These are phyloP conservation scores for Aspergillus mulundensis DNA, from an alignment of 495 filamentous ascomycete genomes.

Conservation along the genomic window DNA sequence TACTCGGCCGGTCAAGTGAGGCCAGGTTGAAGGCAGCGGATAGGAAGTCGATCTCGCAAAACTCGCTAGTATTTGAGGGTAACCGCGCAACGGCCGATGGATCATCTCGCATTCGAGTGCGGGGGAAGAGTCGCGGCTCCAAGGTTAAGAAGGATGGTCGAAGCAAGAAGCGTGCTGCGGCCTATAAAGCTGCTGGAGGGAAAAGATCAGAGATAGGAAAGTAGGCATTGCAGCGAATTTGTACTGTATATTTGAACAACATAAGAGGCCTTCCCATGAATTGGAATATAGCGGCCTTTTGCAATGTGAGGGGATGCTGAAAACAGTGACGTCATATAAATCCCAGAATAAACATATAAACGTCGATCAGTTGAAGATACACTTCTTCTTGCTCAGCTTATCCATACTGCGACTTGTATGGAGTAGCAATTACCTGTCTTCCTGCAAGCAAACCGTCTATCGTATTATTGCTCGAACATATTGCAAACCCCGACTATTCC, in stretches of 20 bases:
- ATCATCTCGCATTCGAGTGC: constrained; percentile 57
- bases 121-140: constrained; percentile 55
- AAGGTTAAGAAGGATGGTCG: constrained; percentile 50
- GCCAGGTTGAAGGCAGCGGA: constrained; percentile 52
- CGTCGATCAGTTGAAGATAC: neutral
- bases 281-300: neutral
- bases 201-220: constrained; percentile 29
- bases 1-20: constrained; percentile 78
- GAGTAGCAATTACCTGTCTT: neutral
- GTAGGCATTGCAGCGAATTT: neutral
- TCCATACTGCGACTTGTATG: neutral
- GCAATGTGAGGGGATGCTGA: neutral
- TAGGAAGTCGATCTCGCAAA: constrained; percentile 34
- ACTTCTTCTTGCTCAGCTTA: neutral
- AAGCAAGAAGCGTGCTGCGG: constrained; percentile 56
- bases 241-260: neutral
- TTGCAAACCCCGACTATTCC: neutral
- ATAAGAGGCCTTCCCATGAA: neutral
- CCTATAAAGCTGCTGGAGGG: constrained; percentile 59
- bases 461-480: neutral
- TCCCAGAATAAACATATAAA: neutral
- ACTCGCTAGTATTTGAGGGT: constrained; percentile 84
- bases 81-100: constrained; percentile 68
- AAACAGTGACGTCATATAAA: neutral
- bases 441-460: neutral